Evolutionary conservation across 257 asterid genomes (phyloP).

Genomic region (Knoxia roxburghii): DNA sequence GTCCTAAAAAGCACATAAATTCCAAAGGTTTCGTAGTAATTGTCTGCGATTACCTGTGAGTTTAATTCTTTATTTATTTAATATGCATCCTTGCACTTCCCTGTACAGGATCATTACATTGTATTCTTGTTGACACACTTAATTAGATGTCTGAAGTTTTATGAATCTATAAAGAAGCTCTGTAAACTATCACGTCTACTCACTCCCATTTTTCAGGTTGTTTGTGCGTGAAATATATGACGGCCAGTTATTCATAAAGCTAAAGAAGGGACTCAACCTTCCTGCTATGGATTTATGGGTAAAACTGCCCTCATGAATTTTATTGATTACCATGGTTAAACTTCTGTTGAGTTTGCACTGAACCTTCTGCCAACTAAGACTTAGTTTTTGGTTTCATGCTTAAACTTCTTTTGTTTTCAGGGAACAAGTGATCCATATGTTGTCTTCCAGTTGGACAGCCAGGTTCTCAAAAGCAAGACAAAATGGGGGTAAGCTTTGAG

Average conservation of each 20-base stretch:
- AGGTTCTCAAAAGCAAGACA: conserved; percentile 74
- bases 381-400: conserved; percentile 3
- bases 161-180: background rate
- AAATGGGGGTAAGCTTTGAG: conserved; percentile 88
- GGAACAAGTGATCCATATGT: conserved; percentile 99
- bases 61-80: background rate
- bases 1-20: background rate
- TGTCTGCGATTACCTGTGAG: background rate
- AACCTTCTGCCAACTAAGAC: conserved; percentile 3
- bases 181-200: background rate
- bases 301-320: conserved; percentile 24
- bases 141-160: conserved; percentile 4
- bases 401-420: conserved; percentile 35
- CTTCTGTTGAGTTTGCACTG: conserved; percentile 2
- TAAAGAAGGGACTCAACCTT: conserved; percentile 66
- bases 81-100: background rate
- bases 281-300: conserved; percentile 99
- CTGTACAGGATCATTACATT: background rate
- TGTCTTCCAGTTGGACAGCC: conserved; percentile 70
- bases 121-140: background rate
- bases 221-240: conserved; percentile 89
- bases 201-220: conserved; percentile 45
- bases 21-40: background rate
- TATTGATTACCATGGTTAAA: background rate
- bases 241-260: conserved; percentile 82